phyloP scores from a whole-genome alignment of 768 basidiomycete species.

The Exidia glandulosa region DNA sequence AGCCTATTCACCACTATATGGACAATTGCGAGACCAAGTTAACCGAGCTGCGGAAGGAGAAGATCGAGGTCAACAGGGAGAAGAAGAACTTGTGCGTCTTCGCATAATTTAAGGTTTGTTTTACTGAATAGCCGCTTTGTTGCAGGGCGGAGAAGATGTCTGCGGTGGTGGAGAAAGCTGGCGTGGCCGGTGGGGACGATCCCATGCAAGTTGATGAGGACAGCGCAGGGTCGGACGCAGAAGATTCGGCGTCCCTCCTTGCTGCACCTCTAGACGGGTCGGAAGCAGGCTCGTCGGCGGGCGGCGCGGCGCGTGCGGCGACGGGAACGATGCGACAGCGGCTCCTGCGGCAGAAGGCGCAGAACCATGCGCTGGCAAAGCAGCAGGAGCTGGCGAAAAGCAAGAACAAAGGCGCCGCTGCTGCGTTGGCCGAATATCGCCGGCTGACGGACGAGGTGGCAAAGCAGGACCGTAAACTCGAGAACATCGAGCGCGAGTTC shows the following conservation, averaged over 20 bases:
- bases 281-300: conserved; percentile 41
- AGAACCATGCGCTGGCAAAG: conserved; percentile 54
- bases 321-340: conserved; percentile 30
- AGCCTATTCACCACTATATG: conserved; percentile 78
- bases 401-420: conserved; percentile 70
- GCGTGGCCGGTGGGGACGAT: conserved; percentile 30
- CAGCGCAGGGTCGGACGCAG: conserved; percentile 60
- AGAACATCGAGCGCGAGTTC: conserved; percentile 89
- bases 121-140: conserved; percentile 5
- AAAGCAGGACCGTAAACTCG: conserved; percentile 67
- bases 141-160: conserved; percentile 73
- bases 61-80: conserved; percentile 86
- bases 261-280: conserved; percentile 42
- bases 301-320: conserved; percentile 29
- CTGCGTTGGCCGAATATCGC: conserved; percentile 72
- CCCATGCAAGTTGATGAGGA: conserved; percentile 43
- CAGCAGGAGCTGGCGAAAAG: conserved; percentile 70
- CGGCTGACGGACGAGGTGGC: conserved; percentile 82
- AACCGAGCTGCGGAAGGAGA: conserved; percentile 88
- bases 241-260: conserved; percentile 22
- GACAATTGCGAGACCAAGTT: conserved; percentile 83
- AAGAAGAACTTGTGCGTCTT: conserved; percentile 75
- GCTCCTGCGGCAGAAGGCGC: conserved; percentile 33
- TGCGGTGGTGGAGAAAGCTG: conserved; percentile 35
- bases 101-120: not conserved